Conservation (phyloP, 805 yeast genomes). For the Saturnispora silvae region DNA sequence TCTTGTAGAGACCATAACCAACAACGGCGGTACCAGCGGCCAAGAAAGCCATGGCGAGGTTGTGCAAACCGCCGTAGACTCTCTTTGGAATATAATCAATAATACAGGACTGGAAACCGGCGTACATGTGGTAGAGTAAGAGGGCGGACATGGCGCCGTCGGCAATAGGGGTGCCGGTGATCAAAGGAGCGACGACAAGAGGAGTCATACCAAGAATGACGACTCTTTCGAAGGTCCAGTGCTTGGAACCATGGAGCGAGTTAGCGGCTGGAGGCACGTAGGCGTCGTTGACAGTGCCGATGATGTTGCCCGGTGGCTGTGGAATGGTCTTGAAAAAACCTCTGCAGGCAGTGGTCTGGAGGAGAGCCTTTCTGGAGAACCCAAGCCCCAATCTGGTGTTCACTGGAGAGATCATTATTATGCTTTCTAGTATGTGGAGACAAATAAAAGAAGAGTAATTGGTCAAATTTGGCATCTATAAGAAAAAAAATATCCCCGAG, state of each 20-base stretch:
- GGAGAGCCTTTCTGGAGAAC: conserved; percentile 10
- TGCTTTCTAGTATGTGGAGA: no score
- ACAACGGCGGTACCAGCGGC: conserved; percentile 54
- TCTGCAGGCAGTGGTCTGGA: conserved; percentile 12
- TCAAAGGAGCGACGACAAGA: conserved; percentile 47
- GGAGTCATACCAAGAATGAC: conserved; percentile 57
- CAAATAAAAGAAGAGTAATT: no score
- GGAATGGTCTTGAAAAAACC: conserved; percentile 24
- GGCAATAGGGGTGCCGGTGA: conserved; percentile 44
- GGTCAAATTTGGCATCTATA: no score
- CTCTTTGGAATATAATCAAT: conserved; percentile 69
- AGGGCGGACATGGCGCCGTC: conserved; percentile 50
- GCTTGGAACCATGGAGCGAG: conserved; percentile 55
- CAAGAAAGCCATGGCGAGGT: conserved; percentile 47
- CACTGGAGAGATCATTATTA: conserved; percentile 11
- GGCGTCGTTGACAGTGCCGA: conserved; percentile 66
- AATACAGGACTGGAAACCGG: conserved; percentile 70
- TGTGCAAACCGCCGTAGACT: conserved; percentile 59
- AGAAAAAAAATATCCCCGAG: no score
- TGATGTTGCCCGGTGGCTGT: conserved; percentile 66
- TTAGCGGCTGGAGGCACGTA: conserved; percentile 48
- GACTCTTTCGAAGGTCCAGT: conserved; percentile 63
- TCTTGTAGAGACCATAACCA: conserved; percentile 59
- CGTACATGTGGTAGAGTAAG: conserved; percentile 52
- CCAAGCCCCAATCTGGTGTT: conserved; percentile 20